Evolutionary conservation across 179 eudicot species (phyloP).

Genomic region (Beta lomatogona): DNA sequence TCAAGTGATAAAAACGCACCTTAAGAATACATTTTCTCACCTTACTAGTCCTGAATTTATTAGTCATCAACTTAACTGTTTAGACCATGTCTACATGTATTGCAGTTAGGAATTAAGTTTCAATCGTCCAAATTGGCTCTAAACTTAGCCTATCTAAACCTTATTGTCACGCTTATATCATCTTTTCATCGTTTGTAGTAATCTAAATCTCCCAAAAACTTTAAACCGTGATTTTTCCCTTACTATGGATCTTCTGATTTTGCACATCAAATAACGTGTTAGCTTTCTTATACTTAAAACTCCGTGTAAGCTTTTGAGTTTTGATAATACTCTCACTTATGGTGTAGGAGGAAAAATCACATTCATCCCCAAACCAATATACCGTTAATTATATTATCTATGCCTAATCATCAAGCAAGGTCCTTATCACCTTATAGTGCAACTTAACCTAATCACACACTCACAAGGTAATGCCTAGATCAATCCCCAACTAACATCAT

Average conservation of each 20-base stretch:
- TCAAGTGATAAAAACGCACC: no score
- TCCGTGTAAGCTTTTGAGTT: not conserved
- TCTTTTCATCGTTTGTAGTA: not conserved
- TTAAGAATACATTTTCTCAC: no score
- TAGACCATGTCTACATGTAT: no score
- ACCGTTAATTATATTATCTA: slow-evolving; percentile 12
- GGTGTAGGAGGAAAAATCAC: not conserved
- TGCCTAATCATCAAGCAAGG: slow-evolving; percentile 8
- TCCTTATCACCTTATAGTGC: slow-evolving; percentile 7
- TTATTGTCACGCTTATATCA: not conserved
- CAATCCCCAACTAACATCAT: slow-evolving; percentile 7
- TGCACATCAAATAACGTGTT: not conserved
- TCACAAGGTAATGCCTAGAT: slow-evolving; percentile 13
- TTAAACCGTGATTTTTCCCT: not conserved
- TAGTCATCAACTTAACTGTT: no score
- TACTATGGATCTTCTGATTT: not conserved
- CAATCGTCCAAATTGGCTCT: no score
- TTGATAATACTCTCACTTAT: not conserved
- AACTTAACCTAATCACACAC: slow-evolving; percentile 17
- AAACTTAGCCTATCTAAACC: no score
- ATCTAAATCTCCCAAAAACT: not conserved
- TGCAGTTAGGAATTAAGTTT: no score
- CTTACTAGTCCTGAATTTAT: no score
- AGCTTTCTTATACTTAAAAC: not conserved
- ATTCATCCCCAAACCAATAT: not conserved